Evolutionary conservation across 2,329 filamentous ascomycete species (phyloP).

Genomic region (Penicillium sclerotiorum): DNA sequence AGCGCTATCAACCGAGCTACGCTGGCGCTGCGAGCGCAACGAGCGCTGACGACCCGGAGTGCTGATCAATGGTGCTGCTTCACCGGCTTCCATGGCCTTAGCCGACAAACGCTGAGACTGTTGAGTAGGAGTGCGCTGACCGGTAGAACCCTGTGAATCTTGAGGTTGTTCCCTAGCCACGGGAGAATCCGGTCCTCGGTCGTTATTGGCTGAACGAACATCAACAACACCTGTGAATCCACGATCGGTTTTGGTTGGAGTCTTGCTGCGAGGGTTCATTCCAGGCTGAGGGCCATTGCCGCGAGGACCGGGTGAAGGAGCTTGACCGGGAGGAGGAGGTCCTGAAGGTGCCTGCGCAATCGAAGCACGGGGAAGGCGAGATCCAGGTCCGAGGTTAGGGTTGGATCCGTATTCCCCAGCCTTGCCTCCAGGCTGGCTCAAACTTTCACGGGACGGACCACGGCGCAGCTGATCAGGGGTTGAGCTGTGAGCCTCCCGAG

Average conservation of each 20-base stretch:
- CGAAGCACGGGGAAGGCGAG: constrained; percentile 63
- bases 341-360: constrained; percentile 62
- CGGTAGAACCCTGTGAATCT: constrained; percentile 54
- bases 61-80: constrained; percentile 48
- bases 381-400: constrained; percentile 46
- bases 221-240: constrained; percentile 46
- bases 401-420: constrained; percentile 34
- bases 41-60: constrained; percentile 51
- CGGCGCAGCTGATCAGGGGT: constrained; percentile 41
- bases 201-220: constrained; percentile 45
- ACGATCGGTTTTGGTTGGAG: constrained; percentile 54
- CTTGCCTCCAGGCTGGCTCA: constrained; percentile 31
- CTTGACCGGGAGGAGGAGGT: constrained; percentile 66
- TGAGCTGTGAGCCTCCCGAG: constrained; percentile 45
- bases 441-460: constrained; percentile 49
- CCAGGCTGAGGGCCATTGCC: constrained; percentile 41
- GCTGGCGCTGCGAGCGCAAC: constrained; percentile 61
- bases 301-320: constrained; percentile 61
- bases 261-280: constrained; percentile 49
- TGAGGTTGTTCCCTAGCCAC: constrained; percentile 48
- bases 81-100: constrained; percentile 51
- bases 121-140: constrained; percentile 66
- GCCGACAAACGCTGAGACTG: constrained; percentile 44
- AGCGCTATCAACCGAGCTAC: constrained; percentile 69
- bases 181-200: constrained; percentile 51